Conservation (phyloP, 164 flowering plant species). For the Chimonanthus salicifolius region DNA sequence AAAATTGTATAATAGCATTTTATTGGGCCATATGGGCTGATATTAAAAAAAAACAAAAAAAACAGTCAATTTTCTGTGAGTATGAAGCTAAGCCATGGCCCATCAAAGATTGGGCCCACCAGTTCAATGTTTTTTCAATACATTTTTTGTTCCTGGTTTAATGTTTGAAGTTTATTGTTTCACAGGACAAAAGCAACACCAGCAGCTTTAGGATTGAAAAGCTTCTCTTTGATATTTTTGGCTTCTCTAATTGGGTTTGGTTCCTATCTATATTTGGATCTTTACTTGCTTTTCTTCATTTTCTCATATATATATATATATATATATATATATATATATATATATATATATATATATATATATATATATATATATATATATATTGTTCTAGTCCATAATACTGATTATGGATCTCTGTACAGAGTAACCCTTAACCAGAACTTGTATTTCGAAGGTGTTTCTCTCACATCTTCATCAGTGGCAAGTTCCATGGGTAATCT, state of each 20-base stretch:
- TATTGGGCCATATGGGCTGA: too few species aligned
- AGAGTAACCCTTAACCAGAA: slow-evolving; percentile 58
- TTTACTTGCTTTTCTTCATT: not conserved
- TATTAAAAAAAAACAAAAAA: too few species aligned
- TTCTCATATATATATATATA: too few species aligned
- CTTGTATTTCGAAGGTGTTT: slow-evolving; percentile 49
- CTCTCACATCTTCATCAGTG: slow-evolving; percentile 52
- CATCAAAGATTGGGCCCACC: too few species aligned
- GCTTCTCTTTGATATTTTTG: slow-evolving; percentile 45
- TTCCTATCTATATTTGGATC: not conserved
- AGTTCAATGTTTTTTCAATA: too few species aligned
- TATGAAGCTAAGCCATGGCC: too few species aligned
- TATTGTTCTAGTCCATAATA: not conserved
- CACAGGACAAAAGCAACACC: slow-evolving; percentile 19
- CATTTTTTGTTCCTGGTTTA: too few species aligned
- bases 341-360: too few species aligned
- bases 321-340: too few species aligned
- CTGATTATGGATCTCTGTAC: slow-evolving; percentile 5
- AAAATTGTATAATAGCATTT: too few species aligned
- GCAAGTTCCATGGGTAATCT: slow-evolving; percentile 61
- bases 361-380: too few species aligned
- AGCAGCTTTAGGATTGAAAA: slow-evolving; percentile 29
- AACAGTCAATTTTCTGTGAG: too few species aligned
- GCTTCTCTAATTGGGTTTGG: slow-evolving; percentile 49
- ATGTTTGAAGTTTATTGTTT: not conserved